A percentile compares a stretch with the other conserved stretches of the same genome.
Conservation (phyloP, 148 eudicot species). For the Camellia sinensis region DNA sequence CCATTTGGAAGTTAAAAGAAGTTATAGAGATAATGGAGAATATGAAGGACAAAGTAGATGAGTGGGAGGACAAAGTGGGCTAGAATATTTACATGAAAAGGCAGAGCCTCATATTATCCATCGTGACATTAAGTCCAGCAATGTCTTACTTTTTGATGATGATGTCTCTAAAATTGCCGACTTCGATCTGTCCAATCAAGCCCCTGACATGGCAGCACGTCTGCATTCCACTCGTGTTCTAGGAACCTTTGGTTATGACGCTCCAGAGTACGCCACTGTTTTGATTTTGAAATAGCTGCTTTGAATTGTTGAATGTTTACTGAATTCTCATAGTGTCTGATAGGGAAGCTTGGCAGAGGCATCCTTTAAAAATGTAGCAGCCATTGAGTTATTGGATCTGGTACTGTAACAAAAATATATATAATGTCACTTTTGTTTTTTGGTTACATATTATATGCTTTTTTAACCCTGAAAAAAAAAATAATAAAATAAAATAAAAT, state of each 20-base stretch:
- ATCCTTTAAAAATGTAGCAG: background rate
- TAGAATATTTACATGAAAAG: constrained; percentile 76
- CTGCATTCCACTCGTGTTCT: constrained; percentile 77
- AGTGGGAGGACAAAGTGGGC: too few species aligned
- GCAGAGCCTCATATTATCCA: constrained; percentile 76
- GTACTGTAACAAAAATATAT: background rate
- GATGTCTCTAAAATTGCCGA: constrained; percentile 85
- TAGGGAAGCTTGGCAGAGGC: background rate
- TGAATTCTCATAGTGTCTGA: background rate
- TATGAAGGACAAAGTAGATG: too few species aligned
- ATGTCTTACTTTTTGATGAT: constrained; percentile 67
- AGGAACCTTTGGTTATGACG: constrained; percentile 76
- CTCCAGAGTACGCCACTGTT: constrained; percentile 65
- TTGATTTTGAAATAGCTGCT: background rate
- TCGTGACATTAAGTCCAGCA: constrained; percentile 82
- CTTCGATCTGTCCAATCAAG: constrained; percentile 77
- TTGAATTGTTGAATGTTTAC: background rate
- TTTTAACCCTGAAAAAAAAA: background rate
- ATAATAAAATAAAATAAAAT: too few species aligned
- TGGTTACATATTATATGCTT: background rate
- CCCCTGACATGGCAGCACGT: constrained; percentile 78
- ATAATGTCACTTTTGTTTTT: background rate
- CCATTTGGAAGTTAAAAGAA: too few species aligned
- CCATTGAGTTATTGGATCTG: background rate
- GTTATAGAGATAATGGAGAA: too few species aligned